Conservation (phyloP, 2,329 filamentous ascomycete genomes). For the Cercospora sp. region DNA sequence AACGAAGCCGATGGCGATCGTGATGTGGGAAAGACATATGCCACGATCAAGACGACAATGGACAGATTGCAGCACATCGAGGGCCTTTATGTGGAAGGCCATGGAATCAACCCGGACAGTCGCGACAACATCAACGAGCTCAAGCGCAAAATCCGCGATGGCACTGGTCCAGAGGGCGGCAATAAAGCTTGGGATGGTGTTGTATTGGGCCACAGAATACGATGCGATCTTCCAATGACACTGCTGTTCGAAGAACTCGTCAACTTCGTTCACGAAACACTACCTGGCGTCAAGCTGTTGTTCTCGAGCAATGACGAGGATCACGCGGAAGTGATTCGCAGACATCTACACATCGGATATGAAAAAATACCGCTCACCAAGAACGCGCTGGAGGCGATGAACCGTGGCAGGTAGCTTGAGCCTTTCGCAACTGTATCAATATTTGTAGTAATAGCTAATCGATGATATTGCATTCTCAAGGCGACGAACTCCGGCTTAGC, state of each 20-base stretch:
- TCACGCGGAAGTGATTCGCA: neutral
- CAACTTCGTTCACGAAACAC: conserved; percentile 8
- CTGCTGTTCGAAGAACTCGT: conserved; percentile 12
- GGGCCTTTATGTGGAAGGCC: neutral
- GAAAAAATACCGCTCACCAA: conserved; percentile 6
- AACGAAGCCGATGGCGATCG: neutral
- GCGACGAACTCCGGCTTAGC: neutral
- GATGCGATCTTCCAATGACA: neutral
- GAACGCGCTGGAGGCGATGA: conserved; percentile 7
- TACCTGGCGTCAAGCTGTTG: conserved; percentile 6
- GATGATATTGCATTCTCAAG: neutral
- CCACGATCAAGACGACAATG: neutral
- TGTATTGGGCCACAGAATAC: neutral
- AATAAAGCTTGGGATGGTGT: conserved; percentile 12
- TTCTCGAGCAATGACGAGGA: conserved; percentile 11
- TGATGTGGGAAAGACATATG: neutral
- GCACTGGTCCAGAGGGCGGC: conserved; percentile 8
- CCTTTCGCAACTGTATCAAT: neutral
- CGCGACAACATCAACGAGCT: conserved; percentile 11
- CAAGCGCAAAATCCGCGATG: conserved; percentile 17
- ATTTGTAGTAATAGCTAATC: conserved; percentile 1
- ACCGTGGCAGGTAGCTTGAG: neutral
- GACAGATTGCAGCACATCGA: neutral
- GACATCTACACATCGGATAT: conserved; percentile 3
- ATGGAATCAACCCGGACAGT: conserved; percentile 9